A percentile compares a stretch with the other conserved stretches of the same genome.
Conservation (phyloP, 306 rosid genomes). For the Rubus idaeus region DNA sequence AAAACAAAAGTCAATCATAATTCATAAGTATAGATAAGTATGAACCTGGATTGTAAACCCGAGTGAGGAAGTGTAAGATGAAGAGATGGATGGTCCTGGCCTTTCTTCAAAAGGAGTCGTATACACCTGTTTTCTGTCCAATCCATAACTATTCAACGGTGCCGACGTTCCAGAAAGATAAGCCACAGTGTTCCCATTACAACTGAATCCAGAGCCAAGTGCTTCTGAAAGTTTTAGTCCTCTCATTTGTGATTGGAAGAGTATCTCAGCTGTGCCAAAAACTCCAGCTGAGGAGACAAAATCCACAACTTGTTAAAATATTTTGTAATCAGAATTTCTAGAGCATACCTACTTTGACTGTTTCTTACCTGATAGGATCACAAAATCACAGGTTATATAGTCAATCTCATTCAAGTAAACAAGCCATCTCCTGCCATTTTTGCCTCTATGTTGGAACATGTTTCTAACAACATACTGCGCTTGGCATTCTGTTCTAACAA, state of each 20-base stretch:
- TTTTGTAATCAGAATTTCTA: background rate
- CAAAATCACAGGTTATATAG: conserved; percentile 33
- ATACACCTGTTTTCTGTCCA: conserved; percentile 29
- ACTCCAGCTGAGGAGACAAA: conserved; percentile 30
- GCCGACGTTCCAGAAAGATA: conserved; percentile 38
- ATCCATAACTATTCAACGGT: conserved; percentile 26
- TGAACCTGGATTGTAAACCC: conserved; percentile 39
- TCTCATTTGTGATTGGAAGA: conserved; percentile 38
- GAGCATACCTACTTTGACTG: background rate
- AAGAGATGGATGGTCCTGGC: conserved; percentile 42
- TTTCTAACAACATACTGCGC: conserved; percentile 31
- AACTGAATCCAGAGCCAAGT: conserved; percentile 44
- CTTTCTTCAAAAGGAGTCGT: conserved; percentile 32
- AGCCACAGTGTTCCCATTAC: conserved; percentile 41
- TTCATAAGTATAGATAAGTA: background rate
- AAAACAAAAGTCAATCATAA: background rate
- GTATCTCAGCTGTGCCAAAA: conserved; percentile 41
- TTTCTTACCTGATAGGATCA: conserved; percentile 34
- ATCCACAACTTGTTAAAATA: background rate
- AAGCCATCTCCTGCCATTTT: conserved; percentile 31
- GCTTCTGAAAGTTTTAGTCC: conserved; percentile 34
- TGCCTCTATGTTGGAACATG: conserved; percentile 15
- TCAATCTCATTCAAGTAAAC: conserved; percentile 40
- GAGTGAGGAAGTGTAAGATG: conserved; percentile 36
- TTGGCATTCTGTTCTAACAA: conserved; percentile 25